Base-by-base conservation (phyloP, 176 grass and related monocot genomes). In the Areca catechu region DNA sequence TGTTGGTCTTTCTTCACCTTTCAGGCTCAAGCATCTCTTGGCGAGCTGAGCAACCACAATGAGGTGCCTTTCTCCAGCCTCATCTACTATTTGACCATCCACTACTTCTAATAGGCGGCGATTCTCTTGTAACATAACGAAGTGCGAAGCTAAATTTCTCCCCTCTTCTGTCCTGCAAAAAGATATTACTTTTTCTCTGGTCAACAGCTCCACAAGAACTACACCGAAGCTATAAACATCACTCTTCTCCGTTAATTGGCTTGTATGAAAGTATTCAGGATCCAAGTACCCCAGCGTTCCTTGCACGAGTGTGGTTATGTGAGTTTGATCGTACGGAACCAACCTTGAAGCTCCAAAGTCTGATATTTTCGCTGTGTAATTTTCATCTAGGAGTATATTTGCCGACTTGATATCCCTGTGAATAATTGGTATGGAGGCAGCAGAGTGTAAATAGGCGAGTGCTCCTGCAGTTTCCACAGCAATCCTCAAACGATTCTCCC, bases 191-290 rank as follows among this genome's bases (percentile, higher is more conserved):
- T 50, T 70, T 16, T 70, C 67, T 43, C 3, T 43, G 7, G 77
- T 84, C n/a, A 84, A 0, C 16, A 89, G 64, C 63, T 80, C 86
- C 1, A 74, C 54, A 2, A 89, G 60, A 0, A 84, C 80, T 12
- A 89, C 86, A 5, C 81, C 80, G 4, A 89, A 89, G 67, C 86
- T 89, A 59, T 89, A 88, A 3, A 88, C 84, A 17, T 88, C 79
- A 15, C 84, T 88, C 51, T 83, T 83, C 15, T 88, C 66, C 3
- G 80, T 89, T 68, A 89, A 24, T 27, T 66, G 56, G 60, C 85
- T 74, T 60, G 76, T 84, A 14, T 77, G 55, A 56, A 84, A 80
- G 54, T 88, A 88, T 25, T 88, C 84, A 60, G 79, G 80, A 63
- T 81, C 85, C 51, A 84, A 57, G 53, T 89, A 89, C 2, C 85